Percentiles rank a stretch among this genome's conserved stretches.
Conservation (phyloP, 1,284 basidiomycete genomes). For the Moniliophthora roreri region DNA sequence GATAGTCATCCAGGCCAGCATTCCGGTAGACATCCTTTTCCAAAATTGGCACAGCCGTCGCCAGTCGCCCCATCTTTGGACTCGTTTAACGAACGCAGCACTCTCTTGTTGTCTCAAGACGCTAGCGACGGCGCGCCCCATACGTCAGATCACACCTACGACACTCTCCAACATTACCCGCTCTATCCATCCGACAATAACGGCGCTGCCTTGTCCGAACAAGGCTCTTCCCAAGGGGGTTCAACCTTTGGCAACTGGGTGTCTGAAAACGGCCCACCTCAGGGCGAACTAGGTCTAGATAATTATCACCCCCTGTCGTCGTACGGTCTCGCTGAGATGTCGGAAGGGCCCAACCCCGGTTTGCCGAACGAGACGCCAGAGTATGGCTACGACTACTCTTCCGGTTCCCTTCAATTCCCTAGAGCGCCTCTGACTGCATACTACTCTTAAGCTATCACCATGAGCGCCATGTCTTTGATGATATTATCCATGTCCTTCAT, state of each 20-base stretch:
- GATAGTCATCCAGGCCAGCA: constrained; percentile 9
- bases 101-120: constrained; percentile 25
- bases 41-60: constrained; percentile 14
- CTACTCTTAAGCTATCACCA: neutral
- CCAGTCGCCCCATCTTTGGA: constrained; percentile 24
- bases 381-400: neutral
- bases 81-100: constrained; percentile 24
- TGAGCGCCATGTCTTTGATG: neutral
- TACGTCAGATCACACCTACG: constrained; percentile 28
- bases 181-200: constrained; percentile 26
- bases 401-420: constrained; percentile 4
- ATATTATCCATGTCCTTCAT: neutral
- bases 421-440: constrained; percentile 1
- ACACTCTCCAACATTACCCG: constrained; percentile 24
- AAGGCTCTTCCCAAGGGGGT: neutral
- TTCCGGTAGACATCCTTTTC: constrained; percentile 15
- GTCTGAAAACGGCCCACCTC: neutral
- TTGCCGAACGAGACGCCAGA: neutral
- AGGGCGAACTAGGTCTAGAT: constrained; percentile 5
- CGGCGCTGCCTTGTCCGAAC: neutral
- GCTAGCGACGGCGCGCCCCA: constrained; percentile 29
- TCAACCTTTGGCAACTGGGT: constrained; percentile 1
- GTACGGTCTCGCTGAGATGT: constrained; percentile 8
- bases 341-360: neutral
- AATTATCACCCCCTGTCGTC: constrained; percentile 8